Evolutionary conservation across 2,329 filamentous ascomycete species (phyloP), one percentile per base, ranked within the genome.

Genomic region (Botrytis porri): DNA sequence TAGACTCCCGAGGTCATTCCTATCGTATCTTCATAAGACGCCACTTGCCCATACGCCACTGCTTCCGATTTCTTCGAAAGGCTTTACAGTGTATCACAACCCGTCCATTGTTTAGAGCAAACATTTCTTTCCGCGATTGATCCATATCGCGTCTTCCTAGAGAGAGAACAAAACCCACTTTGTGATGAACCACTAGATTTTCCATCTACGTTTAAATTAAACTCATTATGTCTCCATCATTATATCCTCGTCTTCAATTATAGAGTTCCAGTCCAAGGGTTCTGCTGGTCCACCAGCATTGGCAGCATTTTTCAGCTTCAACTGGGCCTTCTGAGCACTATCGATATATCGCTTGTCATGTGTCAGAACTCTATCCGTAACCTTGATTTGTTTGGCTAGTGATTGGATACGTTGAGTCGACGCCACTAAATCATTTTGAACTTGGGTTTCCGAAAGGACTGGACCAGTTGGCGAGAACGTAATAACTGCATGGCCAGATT

Each of bases 331-430:
- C 59, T 88, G 84, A 32, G 75, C 66, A 48, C 74, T 77, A 69
- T 84, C 85, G 8, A 89, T 81, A 76, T 89, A 90, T 35, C 90
- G 87, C 75, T 85, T 86, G 77, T 85, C 87, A n/a, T 84, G 83
- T 63, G 83, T 84, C 14, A 91, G 81, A 39, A 88, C 84, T 71
- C 87, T 85, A 75, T 88, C 86, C 2, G 86, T 86, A n/a, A 83
- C 80, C 75, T 83, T 83, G 77, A 88, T 86, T 70, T 88, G 81
- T 41, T 82, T 79, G 64, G 82, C 82, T 20, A 91, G 80, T 20
- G 77, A 77, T 73, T 84, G 82, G 61, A 90, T 83, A 18, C 82
- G 83, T 20, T 75, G 73, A 35, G 84, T 83, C 7, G 84, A 81
- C 10, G 75, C 78, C 1, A 82, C 80, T 51, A 90, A 82, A 75